A percentile compares a stretch with the other conserved stretches of the same genome.
Evolutionary conservation across 176 grass and related monocot genomes (phyloP).

Genomic region (Puccinellia tenuiflora): DNA sequence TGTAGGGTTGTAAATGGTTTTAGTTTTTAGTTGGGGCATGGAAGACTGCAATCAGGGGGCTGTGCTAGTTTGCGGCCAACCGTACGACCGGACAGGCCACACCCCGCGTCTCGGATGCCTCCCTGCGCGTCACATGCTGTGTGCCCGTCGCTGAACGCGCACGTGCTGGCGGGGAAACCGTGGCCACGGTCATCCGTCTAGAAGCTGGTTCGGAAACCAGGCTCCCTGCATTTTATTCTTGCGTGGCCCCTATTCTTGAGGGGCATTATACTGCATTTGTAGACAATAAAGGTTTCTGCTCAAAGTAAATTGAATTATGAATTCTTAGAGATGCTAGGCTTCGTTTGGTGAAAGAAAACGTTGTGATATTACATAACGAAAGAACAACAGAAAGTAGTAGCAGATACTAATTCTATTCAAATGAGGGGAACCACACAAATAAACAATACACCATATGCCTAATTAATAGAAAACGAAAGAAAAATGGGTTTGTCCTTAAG

Average conservation of each 20-base stretch:
- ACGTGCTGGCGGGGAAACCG: too few relatives aligned
- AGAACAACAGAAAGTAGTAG: neutral
- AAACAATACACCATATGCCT: neutral
- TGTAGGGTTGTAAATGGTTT: neutral
- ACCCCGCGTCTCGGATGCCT: too few relatives aligned
- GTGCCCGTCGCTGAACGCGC: too few relatives aligned
- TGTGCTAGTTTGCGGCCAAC: too few relatives aligned
- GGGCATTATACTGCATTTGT: neutral
- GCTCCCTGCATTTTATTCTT: neutral
- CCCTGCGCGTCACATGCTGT: too few relatives aligned
- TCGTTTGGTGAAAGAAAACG: neutral
- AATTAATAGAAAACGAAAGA: slow-evolving; percentile 7
- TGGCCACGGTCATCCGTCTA: too few relatives aligned
- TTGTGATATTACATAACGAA: neutral
- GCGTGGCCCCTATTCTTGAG: slow-evolving; percentile 1
- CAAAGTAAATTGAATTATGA: neutral
- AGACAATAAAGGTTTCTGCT: neutral
- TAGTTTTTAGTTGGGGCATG: slow-evolving; percentile 7
- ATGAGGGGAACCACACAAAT: neutral
- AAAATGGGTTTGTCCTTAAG: slow-evolving; percentile 3
- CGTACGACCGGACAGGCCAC: too few relatives aligned
- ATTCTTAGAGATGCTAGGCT: neutral
- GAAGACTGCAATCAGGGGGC: neutral
- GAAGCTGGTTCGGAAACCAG: too few relatives aligned
- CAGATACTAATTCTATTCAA: neutral